Percentiles rank a stretch among this genome's conserved stretches.
These are phyloP conservation scores for Trichoderma aggressivum DNA, from an alignment of 2,329 filamentous ascomycete species.

Conservation along the genomic window DNA sequence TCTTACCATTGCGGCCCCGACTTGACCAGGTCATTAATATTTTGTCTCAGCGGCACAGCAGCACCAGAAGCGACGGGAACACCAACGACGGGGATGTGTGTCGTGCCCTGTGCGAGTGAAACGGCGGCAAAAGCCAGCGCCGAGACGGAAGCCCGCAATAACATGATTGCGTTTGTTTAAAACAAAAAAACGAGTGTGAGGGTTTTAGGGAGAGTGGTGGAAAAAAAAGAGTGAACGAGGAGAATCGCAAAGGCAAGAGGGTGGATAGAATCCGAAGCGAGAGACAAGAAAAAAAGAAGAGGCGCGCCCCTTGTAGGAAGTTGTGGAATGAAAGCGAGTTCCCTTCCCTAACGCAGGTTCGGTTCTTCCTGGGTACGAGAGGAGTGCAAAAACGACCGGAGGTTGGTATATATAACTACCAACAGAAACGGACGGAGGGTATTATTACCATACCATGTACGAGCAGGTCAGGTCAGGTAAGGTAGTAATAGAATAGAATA, in stretches of 20 bases:
- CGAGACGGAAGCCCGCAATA: conserved; percentile 23
- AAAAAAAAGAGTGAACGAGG: background rate
- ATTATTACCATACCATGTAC: conserved; percentile 1
- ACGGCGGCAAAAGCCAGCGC: conserved; percentile 28
- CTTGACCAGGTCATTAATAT: conserved; percentile 46
- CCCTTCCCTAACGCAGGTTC: conserved; percentile 4
- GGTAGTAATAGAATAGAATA: too few relatives aligned
- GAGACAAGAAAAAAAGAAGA: background rate
- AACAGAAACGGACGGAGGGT: background rate
- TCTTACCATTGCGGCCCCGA: conserved; percentile 42
- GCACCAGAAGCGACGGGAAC: conserved; percentile 37
- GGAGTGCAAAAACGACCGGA: background rate
- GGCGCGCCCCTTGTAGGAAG: conserved; percentile 10
- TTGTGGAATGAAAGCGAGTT: conserved; percentile 7
- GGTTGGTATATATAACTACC: conserved; percentile 13
- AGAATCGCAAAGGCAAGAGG: background rate
- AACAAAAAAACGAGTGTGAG: conserved; percentile 16
- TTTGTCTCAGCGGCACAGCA: conserved; percentile 42
- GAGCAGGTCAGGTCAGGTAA: too few relatives aligned
- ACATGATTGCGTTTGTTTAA: conserved; percentile 20
- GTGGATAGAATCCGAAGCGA: background rate
- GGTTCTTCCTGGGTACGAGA: conserved; percentile 5
- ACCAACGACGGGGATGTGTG: conserved; percentile 37
- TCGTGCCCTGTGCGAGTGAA: conserved; percentile 25
- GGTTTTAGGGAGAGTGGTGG: background rate